phyloP scores from a whole-genome alignment of 106 monocot genomes.

The Posidonia australis region DNA sequence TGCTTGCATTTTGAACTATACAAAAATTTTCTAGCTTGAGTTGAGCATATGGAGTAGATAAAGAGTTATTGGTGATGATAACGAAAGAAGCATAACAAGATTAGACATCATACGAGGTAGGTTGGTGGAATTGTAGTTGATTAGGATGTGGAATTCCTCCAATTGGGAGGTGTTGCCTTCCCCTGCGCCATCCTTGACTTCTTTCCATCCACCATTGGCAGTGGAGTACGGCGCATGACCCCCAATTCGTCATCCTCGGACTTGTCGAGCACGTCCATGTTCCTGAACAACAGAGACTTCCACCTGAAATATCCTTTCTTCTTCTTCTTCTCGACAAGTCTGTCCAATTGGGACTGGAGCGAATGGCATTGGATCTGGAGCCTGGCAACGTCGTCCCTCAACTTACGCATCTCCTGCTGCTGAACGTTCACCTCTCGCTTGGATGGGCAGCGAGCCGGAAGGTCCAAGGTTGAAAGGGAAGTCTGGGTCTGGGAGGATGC shows the following conservation, averaged over 20 bases:
- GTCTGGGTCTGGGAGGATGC: background rate
- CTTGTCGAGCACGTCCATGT: slow-evolving; percentile 21
- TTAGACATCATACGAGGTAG: background rate
- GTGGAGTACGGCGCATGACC: slow-evolving; percentile 24
- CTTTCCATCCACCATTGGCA: slow-evolving; percentile 25
- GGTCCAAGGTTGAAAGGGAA: slow-evolving; percentile 19
- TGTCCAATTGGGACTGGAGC: slow-evolving; percentile 58
- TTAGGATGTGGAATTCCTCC: slow-evolving; percentile 53
- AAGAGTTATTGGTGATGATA: background rate
- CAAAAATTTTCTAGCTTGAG: too few species aligned
- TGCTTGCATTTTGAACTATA: too few species aligned
- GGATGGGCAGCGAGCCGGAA: slow-evolving; percentile 48
- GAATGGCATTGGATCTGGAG: slow-evolving; percentile 63
- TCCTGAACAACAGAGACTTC: slow-evolving; percentile 40
- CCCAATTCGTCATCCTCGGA: slow-evolving; percentile 28
- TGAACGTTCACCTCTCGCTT: slow-evolving; percentile 51
- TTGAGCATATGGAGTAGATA: too few species aligned
- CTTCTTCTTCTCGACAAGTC: slow-evolving; percentile 29
- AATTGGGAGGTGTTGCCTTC: slow-evolving; percentile 24
- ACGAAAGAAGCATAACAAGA: background rate
- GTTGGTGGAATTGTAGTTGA: background rate
- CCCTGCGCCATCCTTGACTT: slow-evolving; percentile 18
- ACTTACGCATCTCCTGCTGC: slow-evolving; percentile 58
- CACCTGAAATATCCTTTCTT: slow-evolving; percentile 48
- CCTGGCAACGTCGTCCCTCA: slow-evolving; percentile 56